These are phyloP conservation scores for Ceratopteris richardii DNA, from an alignment of 75 land plant genomes.

Conservation along the genomic window DNA sequence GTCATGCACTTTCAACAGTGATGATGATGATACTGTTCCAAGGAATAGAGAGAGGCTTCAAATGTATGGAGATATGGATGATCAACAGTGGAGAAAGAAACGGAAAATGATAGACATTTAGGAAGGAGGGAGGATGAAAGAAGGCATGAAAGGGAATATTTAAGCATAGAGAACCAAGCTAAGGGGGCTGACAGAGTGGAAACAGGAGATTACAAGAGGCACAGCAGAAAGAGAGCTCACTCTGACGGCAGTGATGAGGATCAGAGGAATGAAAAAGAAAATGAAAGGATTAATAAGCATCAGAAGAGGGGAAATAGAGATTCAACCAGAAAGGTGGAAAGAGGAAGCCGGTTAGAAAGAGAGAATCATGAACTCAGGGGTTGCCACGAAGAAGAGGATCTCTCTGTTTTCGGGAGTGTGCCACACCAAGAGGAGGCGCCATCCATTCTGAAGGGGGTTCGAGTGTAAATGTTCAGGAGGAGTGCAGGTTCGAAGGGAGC, in stretches of 20 bases:
- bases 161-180: neutral
- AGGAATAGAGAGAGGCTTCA: slow-evolving; percentile 3
- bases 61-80: slow-evolving; percentile 4
- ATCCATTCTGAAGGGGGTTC: no score
- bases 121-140: slow-evolving; percentile 2
- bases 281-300: neutral
- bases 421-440: no score
- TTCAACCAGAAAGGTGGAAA: no score
- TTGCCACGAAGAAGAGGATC: no score
- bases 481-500: no score
- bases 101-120: slow-evolving; percentile 14
- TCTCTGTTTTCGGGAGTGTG: no score
- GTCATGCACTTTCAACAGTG: no score
- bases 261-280: neutral
- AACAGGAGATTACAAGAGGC: neutral
- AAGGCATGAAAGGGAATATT: neutral
- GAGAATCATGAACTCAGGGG: no score
- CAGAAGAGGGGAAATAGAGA: no score
- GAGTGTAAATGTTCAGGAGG: no score
- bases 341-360: no score
- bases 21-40: no score
- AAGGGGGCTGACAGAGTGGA: slow-evolving; percentile 1
- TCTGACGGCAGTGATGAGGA: slow-evolving; percentile 2
- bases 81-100: slow-evolving; percentile 10
- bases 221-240: slow-evolving; percentile 5